Conservation (phyloP, 2,329 filamentous ascomycete genomes). For the Karstenula rhodostoma region DNA sequence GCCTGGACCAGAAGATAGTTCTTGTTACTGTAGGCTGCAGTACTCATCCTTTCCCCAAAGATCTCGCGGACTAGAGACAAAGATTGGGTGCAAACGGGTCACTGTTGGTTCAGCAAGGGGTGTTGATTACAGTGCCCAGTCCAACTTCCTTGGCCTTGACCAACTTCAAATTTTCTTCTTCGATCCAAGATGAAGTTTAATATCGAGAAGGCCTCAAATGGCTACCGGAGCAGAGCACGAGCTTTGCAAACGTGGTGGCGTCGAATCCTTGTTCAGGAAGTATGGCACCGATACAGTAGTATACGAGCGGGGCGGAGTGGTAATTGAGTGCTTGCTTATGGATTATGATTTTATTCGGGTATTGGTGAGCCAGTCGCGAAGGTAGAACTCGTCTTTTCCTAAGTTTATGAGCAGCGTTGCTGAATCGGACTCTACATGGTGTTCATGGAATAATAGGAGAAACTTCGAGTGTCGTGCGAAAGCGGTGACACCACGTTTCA, state of each 20-base stretch:
- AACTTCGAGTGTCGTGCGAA: not conserved
- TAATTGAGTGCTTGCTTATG: not conserved
- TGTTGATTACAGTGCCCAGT: conserved; percentile 22
- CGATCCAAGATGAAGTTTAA: conserved; percentile 26
- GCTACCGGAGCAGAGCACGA: conserved; percentile 9
- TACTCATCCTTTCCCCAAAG: not conserved
- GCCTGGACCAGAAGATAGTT: not conserved
- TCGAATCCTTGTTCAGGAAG: conserved; percentile 15
- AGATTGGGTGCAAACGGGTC: not conserved
- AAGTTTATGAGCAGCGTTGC: not conserved
- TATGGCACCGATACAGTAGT: conserved; percentile 13
- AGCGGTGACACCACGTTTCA: not conserved
- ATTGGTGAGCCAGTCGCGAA: not conserved
- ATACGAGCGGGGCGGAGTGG: not conserved
- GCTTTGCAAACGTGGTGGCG: conserved; percentile 8
- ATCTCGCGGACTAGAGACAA: not conserved
- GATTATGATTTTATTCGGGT: not conserved
- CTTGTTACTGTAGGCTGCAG: not conserved
- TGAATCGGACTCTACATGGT: not conserved
- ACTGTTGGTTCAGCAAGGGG: conserved; percentile 3
- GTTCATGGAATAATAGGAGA: not conserved
- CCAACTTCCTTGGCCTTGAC: conserved; percentile 17
- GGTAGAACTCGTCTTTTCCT: not conserved
- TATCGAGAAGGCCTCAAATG: conserved; percentile 16
- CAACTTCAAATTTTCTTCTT: conserved; percentile 7